A percentile compares a stretch with the other conserved stretches of the same genome.
phyloP scores from a whole-genome alignment of 768 basidiomycete species.

The Dendrothele bispora region DNA sequence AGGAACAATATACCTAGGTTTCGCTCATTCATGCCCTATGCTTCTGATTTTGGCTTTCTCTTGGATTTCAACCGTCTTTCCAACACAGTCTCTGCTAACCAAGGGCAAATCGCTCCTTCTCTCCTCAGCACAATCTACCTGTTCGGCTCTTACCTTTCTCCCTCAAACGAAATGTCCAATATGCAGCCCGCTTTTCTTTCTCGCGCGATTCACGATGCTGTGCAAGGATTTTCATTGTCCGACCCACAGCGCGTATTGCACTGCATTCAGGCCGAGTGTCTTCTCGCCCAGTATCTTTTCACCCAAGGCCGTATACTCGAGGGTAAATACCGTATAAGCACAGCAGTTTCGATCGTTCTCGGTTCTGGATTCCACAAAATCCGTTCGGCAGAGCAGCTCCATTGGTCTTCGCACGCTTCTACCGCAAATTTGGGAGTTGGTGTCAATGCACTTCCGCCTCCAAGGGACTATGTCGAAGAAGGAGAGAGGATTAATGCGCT shows the following conservation, averaged over 20 bases:
- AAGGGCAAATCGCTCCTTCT: slow-evolving; percentile 12
- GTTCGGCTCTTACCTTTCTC: slow-evolving; percentile 18
- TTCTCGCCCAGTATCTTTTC: slow-evolving; percentile 47
- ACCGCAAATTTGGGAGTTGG: slow-evolving; percentile 9
- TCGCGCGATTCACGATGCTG: slow-evolving; percentile 14
- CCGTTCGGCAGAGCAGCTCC: slow-evolving; percentile 14
- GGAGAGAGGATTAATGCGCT: slow-evolving; percentile 36
- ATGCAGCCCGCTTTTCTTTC: slow-evolving; percentile 15
- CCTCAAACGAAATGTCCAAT: slow-evolving; percentile 8
- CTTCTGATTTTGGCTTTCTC: slow-evolving; percentile 45
- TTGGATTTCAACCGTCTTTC: slow-evolving; percentile 41
- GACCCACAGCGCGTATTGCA: slow-evolving; percentile 30
- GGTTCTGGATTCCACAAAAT: slow-evolving; percentile 30
- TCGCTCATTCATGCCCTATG: slow-evolving; percentile 16
- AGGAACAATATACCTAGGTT: slow-evolving; percentile 4
- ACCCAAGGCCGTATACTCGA: slow-evolving; percentile 40
- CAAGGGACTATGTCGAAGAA: slow-evolving; percentile 31
- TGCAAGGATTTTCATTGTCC: slow-evolving; percentile 11
- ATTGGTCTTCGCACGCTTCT: not conserved
- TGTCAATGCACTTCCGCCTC: slow-evolving; percentile 22
- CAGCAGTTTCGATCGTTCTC: slow-evolving; percentile 34
- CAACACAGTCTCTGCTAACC: slow-evolving; percentile 21
- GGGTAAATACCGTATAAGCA: slow-evolving; percentile 42
- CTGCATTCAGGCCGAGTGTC: slow-evolving; percentile 38
- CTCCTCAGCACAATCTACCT: slow-evolving; percentile 17